Evolutionary conservation across 805 yeast genomes (phyloP), one percentile per base, ranked within the genome.

Genomic region (Danielia reshetovae): DNA sequence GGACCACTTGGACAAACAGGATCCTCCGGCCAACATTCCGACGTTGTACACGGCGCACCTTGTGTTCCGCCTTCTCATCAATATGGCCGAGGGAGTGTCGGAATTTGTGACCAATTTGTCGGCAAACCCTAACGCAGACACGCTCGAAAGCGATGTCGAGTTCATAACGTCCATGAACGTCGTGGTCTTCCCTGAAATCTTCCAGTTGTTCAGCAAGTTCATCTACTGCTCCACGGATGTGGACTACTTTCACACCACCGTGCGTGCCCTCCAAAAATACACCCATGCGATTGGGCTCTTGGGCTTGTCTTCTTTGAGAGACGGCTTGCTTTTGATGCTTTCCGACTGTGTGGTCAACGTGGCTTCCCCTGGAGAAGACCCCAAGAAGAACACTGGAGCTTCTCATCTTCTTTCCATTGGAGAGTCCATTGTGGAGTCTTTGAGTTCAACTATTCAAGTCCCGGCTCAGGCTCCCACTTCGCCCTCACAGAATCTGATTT

Each of bases 261-360:
- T 88, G 2, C 65, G 95, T 25, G 74, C 94, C 0, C 68, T 85
- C 6, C 97, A 90, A 54, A 80, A 81, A 43, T 67, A 85, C 31
- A 77, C 95, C 5, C 96, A 87, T 53, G 77, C 89, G 0, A 73
- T 89, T 0, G 97, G 97, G 0, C 61, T 86, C 11, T 57, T 88
- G n/a, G 79, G 77, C 0, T 52, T 83, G 9, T 51, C 56, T 1
- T 64, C 62, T 0, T 65, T 81, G 15, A 63, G 95, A 31, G 84
- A 86, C 48, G 73, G 75, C 0, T 42, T 63, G 12, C 45, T 67
- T 10, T 26, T 34, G 22, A 41, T 61, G 18, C 40, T 65, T 14
- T 51, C 68, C 0, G 49, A 43, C 14, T 54, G 77, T 1, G 57
- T 77, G 12, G 65, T 62, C 24, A 23, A 12, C n/a, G 7, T 25